These are phyloP conservation scores for Epichloe brachyelytri DNA, from an alignment of 2,329 filamentous ascomycete genomes.

Conservation along the genomic window DNA sequence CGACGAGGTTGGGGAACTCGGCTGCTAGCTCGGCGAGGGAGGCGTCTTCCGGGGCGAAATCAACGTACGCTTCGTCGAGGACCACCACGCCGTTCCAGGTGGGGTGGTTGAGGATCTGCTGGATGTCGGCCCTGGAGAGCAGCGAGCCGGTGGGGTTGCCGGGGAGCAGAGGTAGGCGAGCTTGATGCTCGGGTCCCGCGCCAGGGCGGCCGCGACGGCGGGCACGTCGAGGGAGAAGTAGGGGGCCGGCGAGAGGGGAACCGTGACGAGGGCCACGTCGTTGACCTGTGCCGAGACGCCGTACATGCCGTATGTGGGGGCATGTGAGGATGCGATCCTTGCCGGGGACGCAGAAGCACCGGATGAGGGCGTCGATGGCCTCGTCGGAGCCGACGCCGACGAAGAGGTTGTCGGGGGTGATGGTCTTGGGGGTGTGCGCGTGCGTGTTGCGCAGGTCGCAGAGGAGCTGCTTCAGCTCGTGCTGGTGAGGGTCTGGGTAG, in stretches of 20 bases:
- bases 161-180: slow-evolving; percentile 81
- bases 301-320: slow-evolving; percentile 99
- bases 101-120: slow-evolving; percentile 64
- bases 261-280: slow-evolving; percentile 72
- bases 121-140: slow-evolving; percentile 63
- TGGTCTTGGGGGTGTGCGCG: slow-evolving; percentile 57
- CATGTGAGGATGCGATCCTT: slow-evolving; percentile 86
- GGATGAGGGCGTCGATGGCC: slow-evolving; percentile 85
- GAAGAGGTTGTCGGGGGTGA: slow-evolving; percentile 77
- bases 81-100: slow-evolving; percentile 93
- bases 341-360: slow-evolving; percentile 83
- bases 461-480: slow-evolving; percentile 70
- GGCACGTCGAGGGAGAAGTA: slow-evolving; percentile 62
- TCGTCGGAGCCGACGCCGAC: slow-evolving; percentile 94
- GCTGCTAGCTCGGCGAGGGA: slow-evolving; percentile 84
- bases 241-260: slow-evolving; percentile 64
- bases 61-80: slow-evolving; percentile 89
- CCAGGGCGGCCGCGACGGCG: slow-evolving; percentile 53
- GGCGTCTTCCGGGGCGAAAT: slow-evolving; percentile 66
- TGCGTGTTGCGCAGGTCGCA: slow-evolving; percentile 81
- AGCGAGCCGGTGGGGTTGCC: slow-evolving; percentile 85
- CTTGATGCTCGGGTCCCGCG: slow-evolving; percentile 55
- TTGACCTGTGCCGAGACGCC: slow-evolving; percentile 88
- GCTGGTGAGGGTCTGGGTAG: slow-evolving; percentile 94
- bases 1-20: slow-evolving; percentile 89